Evolutionary conservation across 2,329 filamentous ascomycete genomes (phyloP).

Genomic region (Hirsutella rhossiliensis): DNA sequence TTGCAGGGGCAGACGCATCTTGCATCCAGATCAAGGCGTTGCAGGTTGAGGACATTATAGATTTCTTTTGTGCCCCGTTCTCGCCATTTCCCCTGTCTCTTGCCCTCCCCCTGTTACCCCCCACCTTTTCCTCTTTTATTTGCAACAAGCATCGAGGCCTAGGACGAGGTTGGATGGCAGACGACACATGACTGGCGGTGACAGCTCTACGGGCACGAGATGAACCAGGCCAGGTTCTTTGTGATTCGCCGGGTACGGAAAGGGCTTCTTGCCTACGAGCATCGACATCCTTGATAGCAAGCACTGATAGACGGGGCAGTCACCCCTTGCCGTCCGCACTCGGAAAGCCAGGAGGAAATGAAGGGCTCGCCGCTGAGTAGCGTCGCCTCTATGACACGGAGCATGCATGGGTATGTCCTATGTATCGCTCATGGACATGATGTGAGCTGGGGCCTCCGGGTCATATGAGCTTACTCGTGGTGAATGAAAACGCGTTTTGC

Average conservation of each 20-base stretch:
- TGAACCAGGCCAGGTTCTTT: not conserved
- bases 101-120: slow-evolving; percentile 3
- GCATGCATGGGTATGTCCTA: not conserved
- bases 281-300: slow-evolving; percentile 3
- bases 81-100: not conserved
- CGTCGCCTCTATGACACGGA: not conserved
- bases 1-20: slow-evolving; percentile 5
- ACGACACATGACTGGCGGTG: not conserved
- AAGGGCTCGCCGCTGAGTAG: not conserved
- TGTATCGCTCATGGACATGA: not conserved
- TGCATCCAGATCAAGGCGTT: slow-evolving; percentile 19
- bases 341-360: not conserved
- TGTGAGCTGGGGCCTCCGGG: not conserved
- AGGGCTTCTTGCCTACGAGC: not conserved
- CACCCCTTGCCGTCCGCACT: slow-evolving; percentile 1
- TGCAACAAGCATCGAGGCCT: not conserved
- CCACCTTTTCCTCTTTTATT: not conserved
- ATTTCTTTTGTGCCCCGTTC: slow-evolving; percentile 1
- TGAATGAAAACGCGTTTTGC: not conserved
- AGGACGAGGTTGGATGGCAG: not conserved
- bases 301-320: slow-evolving; percentile 3
- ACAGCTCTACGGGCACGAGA: not conserved
- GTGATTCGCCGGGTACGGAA: not conserved
- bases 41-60: slow-evolving; percentile 18
- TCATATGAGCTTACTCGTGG: not conserved